phyloP scores from a whole-genome alignment of 1,139 yeast species.

The Kazachstania sp. region DNA sequence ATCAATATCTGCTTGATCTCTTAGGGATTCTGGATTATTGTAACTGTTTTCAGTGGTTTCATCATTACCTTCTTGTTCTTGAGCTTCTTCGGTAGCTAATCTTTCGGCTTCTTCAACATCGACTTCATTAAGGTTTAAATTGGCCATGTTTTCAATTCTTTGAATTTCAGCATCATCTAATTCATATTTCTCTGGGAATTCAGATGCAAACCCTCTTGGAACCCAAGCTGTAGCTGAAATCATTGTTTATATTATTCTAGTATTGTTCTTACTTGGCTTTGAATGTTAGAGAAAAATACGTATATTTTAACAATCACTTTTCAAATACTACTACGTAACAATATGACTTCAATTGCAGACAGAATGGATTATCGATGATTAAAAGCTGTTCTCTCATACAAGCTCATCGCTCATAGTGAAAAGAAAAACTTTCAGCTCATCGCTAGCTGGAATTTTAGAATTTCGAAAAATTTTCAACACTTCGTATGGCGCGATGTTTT shows the following conservation, averaged over 20 bases:
- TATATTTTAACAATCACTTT: too few relatives aligned
- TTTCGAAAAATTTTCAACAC: background rate
- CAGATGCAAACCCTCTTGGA: conserved; percentile 91
- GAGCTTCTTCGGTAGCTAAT: conserved; percentile 9
- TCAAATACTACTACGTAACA: too few relatives aligned
- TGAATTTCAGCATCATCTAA: conserved; percentile 89
- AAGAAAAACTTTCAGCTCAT: background rate
- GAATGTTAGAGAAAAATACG: too few relatives aligned
- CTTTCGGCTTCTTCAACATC: conserved; percentile 39
- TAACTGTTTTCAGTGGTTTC: conserved; percentile 18
- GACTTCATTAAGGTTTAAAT: conserved; percentile 71
- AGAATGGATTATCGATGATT: too few relatives aligned
- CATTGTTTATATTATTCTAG: conserved; percentile 37
- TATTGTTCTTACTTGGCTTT: background rate
- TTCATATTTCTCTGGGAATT: conserved; percentile 83
- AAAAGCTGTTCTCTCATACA: too few relatives aligned
- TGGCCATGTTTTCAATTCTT: conserved; percentile 78
- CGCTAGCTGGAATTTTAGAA: conserved; percentile 1
- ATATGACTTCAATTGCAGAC: too few relatives aligned
- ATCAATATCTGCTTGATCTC: conserved; percentile 53
- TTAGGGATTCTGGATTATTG: conserved; percentile 26
- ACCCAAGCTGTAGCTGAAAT: conserved; percentile 93
- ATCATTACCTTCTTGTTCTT: conserved; percentile 20
- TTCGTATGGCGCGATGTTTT: background rate
- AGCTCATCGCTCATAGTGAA: background rate